Base-by-base conservation (phyloP, 2,329 filamentous ascomycete species). In the Zelopaecilomyces penicillatus region DNA sequence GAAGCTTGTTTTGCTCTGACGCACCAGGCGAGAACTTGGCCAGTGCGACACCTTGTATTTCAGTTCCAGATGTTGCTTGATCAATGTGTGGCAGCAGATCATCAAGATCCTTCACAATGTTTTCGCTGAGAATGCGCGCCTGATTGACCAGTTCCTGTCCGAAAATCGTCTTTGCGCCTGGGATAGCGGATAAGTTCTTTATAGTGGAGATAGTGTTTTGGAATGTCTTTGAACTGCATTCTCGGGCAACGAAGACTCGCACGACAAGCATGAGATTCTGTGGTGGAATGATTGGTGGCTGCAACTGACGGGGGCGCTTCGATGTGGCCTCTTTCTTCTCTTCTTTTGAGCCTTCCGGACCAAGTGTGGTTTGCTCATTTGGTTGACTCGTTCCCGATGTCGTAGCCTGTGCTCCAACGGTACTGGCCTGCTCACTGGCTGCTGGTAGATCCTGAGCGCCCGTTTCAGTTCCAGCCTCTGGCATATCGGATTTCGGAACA, bases 161-260 rank as follows among this genome's bases (percentile, higher is more conserved):
- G 62, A 98, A 97, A 8, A 88, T 76, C 43, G 85, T 79, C 65
- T 94, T 93, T 12, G 91, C 89, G 9, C 85, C 88, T 11, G 91
- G 89, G 49, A 98, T 93, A 34, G 87, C 83, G 5, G 90, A 97
- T 37, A 98, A 76, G 58, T 97, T 96, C 69, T 95, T 97, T 71
- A 98, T 95, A n/a, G 94, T 94, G 11, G 91, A 93, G 43, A 98
- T 78, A 1, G 93, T 97, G 64, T 97, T 94, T 61, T 93, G 87
- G 75, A 98, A 98, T 0, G 93, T 97, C 72, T 95, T 96, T 51
- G 87, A 90, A 59, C 88, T 95, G 67, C 93, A 98, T 65, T 98
- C 93, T 40, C 90, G 85, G 50, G 91, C 91, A 37, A 95, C 88
- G 53, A 98, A 86, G 46, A 98, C 95, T 61, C 93, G 93, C 55